phyloP scores from a whole-genome alignment of 1,139 yeast species.

The Yamadazyma oceani region DNA sequence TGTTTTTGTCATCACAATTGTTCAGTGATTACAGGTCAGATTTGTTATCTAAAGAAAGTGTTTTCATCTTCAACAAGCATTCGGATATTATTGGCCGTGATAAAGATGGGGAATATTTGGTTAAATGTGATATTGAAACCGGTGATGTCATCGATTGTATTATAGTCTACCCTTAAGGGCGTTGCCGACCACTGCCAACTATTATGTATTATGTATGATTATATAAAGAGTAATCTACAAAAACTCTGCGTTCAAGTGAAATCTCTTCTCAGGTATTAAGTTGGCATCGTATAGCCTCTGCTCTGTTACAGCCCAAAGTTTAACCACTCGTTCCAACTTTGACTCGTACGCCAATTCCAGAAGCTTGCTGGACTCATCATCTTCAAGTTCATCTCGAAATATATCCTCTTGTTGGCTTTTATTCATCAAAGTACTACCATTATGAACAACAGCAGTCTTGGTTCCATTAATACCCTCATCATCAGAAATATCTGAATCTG shows the following conservation, averaged over 20 bases:
- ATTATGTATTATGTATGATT: too few relatives aligned
- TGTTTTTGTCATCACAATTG: slow-evolving; percentile 54
- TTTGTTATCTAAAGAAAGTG: slow-evolving; percentile 21
- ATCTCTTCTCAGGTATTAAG: slow-evolving; percentile 32
- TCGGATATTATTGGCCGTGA: slow-evolving; percentile 24
- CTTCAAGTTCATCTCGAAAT: slow-evolving; percentile 21
- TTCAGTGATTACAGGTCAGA: slow-evolving; percentile 27
- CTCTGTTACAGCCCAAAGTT: slow-evolving; percentile 63
- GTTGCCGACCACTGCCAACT: too few relatives aligned
- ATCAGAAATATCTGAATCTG: too few relatives aligned
- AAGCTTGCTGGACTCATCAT: slow-evolving; percentile 27
- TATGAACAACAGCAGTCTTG: background rate
- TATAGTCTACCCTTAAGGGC: slow-evolving; percentile 18
- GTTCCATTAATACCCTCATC: slow-evolving; percentile 5
- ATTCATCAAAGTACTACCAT: background rate
- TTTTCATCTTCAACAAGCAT: slow-evolving; percentile 31
- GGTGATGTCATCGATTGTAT: slow-evolving; percentile 60
- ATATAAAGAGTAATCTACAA: too few relatives aligned
- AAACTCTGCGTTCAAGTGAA: slow-evolving; percentile 10
- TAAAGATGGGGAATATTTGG: slow-evolving; percentile 51
- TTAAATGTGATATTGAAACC: slow-evolving; percentile 64
- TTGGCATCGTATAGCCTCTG: slow-evolving; percentile 45
- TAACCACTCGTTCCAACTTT: slow-evolving; percentile 54
- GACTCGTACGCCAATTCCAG: slow-evolving; percentile 39
- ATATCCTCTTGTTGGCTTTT: slow-evolving; percentile 7